phyloP scores from a whole-genome alignment of 1,284 basidiomycete genomes.

The Rhizoctonia solani region DNA sequence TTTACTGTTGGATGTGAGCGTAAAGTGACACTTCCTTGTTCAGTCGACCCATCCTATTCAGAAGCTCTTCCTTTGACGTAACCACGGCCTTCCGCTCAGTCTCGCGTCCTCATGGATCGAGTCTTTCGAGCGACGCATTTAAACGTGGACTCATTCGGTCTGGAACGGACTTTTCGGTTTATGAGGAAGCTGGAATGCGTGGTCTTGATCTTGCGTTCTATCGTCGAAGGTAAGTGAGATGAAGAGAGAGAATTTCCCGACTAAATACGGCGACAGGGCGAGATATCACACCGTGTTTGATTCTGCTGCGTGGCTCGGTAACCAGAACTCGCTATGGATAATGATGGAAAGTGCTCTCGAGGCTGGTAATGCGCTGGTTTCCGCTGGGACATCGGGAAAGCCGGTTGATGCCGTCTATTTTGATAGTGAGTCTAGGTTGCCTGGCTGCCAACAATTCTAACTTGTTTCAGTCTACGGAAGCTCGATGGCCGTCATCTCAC shows the following conservation, averaged over 20 bases:
- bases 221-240: conserved; percentile 55
- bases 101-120: conserved; percentile 68
- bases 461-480: conserved; percentile 60
- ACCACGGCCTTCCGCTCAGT: conserved; percentile 56
- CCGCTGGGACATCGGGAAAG: conserved; percentile 46
- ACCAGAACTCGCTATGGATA: conserved; percentile 64
- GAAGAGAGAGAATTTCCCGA: not conserved
- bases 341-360: conserved; percentile 69
- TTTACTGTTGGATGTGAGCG: not conserved
- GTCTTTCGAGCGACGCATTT: conserved; percentile 68
- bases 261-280: not conserved
- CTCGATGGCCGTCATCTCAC: conserved; percentile 58
- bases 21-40: not conserved
- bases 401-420: conserved; percentile 60
- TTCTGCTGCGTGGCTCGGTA: conserved; percentile 56
- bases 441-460: not conserved
- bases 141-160: conserved; percentile 62
- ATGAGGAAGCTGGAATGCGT: conserved; percentile 55
- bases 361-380: conserved; percentile 57
- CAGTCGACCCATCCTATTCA: conserved; percentile 69
- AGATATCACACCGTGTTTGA: conserved; percentile 71
- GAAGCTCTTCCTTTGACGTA: conserved; percentile 59
- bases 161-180: conserved; percentile 70
- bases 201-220: conserved; percentile 78
- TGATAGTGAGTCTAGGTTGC: conserved; percentile 57